These are phyloP conservation scores for Neurospora discreta DNA, from an alignment of 495 filamentous ascomycete genomes.

Conservation along the genomic window DNA sequence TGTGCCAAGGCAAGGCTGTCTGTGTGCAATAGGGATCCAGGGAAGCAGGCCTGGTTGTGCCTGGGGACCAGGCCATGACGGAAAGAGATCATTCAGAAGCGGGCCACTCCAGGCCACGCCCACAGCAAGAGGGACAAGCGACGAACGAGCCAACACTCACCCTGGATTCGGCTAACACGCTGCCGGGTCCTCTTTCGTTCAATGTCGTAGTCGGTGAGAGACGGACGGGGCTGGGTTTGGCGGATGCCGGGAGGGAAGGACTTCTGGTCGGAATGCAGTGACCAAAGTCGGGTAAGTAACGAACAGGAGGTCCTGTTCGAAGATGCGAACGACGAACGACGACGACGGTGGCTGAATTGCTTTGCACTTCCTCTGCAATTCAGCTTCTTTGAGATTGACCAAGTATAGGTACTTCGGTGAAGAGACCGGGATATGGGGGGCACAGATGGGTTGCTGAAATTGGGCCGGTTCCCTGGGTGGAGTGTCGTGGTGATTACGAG, in stretches of 20 bases:
- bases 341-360: not conserved
- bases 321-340: not conserved
- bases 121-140: not conserved
- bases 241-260: not conserved
- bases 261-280: not conserved
- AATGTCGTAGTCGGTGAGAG: not conserved
- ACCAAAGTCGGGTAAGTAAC: not conserved
- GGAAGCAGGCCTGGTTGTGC: not conserved
- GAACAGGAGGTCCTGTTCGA: not conserved
- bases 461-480: not conserved
- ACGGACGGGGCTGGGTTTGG: not conserved
- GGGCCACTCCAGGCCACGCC: not conserved
- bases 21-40: not conserved
- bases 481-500: not conserved
- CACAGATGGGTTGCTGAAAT: not conserved
- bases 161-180: not conserved
- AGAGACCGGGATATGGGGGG: not conserved
- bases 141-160: not conserved
- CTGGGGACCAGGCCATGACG: not conserved
- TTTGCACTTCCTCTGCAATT: not conserved
- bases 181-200: not conserved
- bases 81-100: not conserved
- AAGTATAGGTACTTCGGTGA: not conserved
- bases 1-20: not conserved
- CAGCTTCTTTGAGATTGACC: not conserved